Base-by-base conservation (phyloP, 2,329 filamentous ascomycete species). In the Aspergillus sp. region DNA sequence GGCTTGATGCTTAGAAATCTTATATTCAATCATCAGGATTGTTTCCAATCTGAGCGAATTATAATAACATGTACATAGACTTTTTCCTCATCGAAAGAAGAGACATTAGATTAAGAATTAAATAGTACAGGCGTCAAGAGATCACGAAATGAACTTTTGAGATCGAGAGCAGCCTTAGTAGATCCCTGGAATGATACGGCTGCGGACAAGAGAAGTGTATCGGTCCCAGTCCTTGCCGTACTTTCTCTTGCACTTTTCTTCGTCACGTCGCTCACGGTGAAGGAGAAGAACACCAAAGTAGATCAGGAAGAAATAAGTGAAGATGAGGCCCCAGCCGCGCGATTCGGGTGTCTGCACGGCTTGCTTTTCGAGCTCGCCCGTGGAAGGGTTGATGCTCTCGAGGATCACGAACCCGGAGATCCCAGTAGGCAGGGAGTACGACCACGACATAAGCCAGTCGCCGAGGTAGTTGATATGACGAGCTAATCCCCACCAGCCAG, bases 401-500 rank as follows among this genome's bases (percentile, higher is more conserved):
- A 82, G 76, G 50, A 96, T 86, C 41, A 87, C 79, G 72, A 93
- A 96, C 12, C 93, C 93, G 0, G 92, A 89, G 58, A 96, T 73
- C 1, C 90, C 90, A 0, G 93, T 96, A 1, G 93, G 93, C 43
- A 97, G 81, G 63, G 87, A 91, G 76, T 95, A 97, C 0, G 91
- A 86, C 91, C 91, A 97, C 8, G 89, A 85, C 85, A 96, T 93
- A 64, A 95, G 82, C 93, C 93, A 97, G 78, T 98, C 93, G 52
- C 93, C 93, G 1, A 96, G 77, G 76, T 98, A 97, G 79, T 97
- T 98, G 81, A 97, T 93, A 76, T 98, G 93, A 42, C 93, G 86
- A 0, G 93, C 89, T 20, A 85, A 81, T 43, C 93, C 93, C 93
- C 93, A 97, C 93, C 93, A 98, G 55, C 93, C 93, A 0, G 89